Evolutionary conservation across 108 stramenopile species (phyloP).

Genomic region (Nitzschia sp.): DNA sequence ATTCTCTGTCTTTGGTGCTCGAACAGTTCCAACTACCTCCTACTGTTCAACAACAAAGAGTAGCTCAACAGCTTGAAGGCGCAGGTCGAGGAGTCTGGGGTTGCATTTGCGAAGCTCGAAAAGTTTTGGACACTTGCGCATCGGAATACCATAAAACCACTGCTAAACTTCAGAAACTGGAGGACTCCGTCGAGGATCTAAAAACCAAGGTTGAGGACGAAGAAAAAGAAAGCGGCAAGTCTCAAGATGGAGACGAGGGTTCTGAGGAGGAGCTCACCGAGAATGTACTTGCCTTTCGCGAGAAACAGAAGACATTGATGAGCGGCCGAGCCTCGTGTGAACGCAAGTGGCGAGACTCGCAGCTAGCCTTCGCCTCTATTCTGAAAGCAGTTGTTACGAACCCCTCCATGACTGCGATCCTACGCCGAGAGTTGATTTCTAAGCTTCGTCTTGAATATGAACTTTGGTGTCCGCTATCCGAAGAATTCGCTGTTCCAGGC

Average conservation of each 20-base stretch:
- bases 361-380: conserved; percentile 71
- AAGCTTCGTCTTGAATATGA: conserved; percentile 76
- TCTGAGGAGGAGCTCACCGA: conserved; percentile 21
- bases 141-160: conserved; percentile 63
- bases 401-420: conserved; percentile 43
- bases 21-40: conserved; percentile 40
- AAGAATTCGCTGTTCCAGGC: conserved; percentile 71
- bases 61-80: conserved; percentile 49
- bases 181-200: conserved; percentile 52
- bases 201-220: conserved; percentile 36
- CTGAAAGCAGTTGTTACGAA: conserved; percentile 65
- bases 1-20: conserved; percentile 72
- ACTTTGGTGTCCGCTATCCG: conserved; percentile 83
- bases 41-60: conserved; percentile 8
- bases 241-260: conserved; percentile 2
- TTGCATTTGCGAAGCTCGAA: conserved; percentile 84
- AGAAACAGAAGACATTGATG: conserved; percentile 54
- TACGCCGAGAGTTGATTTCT: conserved; percentile 65
- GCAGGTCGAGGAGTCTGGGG: conserved; percentile 86
- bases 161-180: conserved; percentile 44
- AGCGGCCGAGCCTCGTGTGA: conserved; percentile 67
- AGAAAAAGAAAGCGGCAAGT: conserved; percentile 18
- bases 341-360: conserved; percentile 85
- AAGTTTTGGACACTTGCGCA: conserved; percentile 65
- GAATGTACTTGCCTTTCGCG: conserved; percentile 27